Evolutionary conservation across 1,284 basidiomycete species (phyloP).

Genomic region (Leccinum pachyderme): DNA sequence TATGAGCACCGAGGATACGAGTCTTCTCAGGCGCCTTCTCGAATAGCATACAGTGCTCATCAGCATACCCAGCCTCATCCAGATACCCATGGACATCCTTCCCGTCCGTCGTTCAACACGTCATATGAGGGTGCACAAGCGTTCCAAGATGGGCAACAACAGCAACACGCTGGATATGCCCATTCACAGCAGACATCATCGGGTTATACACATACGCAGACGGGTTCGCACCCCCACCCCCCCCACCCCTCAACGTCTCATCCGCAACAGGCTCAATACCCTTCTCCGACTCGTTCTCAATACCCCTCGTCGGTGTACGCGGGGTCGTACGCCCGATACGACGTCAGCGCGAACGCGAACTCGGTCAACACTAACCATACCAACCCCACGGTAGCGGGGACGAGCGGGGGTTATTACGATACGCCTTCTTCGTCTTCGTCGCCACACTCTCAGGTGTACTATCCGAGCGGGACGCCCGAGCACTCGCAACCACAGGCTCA

Average conservation of each 20-base stretch:
- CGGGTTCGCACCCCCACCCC: conserved; percentile 27
- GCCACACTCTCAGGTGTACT: conserved; percentile 27
- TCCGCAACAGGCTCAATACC: conserved; percentile 32
- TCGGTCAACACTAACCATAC: conserved; percentile 9
- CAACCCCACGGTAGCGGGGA: conserved; percentile 8
- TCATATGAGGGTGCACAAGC: conserved; percentile 29
- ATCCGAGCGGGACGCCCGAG: conserved; percentile 16
- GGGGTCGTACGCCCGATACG: conserved; percentile 25
- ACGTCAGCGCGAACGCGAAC: conserved; percentile 17
- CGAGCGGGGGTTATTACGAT: conserved; percentile 29
- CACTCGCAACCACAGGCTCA: conserved; percentile 9
- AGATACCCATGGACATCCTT: conserved; percentile 19
- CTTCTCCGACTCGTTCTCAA: conserved; percentile 29
- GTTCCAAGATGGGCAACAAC: conserved; percentile 25
- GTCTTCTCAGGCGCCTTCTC: conserved; percentile 21
- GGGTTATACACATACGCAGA: conserved; percentile 27
- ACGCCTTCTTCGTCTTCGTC: conserved; percentile 21
- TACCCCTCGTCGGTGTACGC: conserved; percentile 23
- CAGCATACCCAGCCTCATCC: conserved; percentile 22
- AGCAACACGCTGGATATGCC: conserved; percentile 19
- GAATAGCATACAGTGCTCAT: conserved; percentile 20
- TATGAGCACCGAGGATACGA: conserved; percentile 29
- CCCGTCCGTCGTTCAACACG: conserved; percentile 27
- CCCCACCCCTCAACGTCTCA: conserved; percentile 29
- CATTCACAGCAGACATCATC: conserved; percentile 27